Evolutionary conservation across 441 rosid species (phyloP).

Genomic region (Geranium incanum): DNA sequence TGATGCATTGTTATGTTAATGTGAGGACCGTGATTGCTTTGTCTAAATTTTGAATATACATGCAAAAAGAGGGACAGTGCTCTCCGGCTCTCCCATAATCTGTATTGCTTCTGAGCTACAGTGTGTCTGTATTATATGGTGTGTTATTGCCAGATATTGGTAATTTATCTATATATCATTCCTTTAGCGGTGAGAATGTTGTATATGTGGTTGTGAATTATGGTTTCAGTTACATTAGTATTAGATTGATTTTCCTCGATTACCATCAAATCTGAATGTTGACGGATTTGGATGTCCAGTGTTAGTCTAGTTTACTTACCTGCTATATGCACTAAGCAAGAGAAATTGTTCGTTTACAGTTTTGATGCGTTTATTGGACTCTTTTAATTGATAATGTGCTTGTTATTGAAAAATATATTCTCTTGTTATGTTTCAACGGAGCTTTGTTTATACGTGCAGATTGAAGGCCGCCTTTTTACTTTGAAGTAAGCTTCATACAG

Average conservation of each 20-base stretch:
- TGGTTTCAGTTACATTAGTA: too few species aligned
- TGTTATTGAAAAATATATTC: conserved; percentile 1
- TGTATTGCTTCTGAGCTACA: neutral
- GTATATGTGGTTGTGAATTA: too few species aligned
- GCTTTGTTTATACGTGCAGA: neutral
- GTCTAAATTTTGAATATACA: neutral
- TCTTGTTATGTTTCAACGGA: neutral
- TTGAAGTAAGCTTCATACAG: conserved; percentile 11
- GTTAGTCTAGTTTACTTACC: neutral
- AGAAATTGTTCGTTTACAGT: neutral
- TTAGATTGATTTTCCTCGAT: too few species aligned
- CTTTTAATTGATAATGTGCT: conserved; percentile 4
- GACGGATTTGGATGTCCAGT: neutral
- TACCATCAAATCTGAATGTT: too few species aligned
- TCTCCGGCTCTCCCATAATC: neutral
- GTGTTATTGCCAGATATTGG: too few species aligned
- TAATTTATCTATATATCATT: too few species aligned
- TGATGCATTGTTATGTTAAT: neutral
- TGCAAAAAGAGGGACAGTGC: neutral
- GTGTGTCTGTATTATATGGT: too few species aligned
- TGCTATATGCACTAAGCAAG: neutral
- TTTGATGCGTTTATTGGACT: neutral
- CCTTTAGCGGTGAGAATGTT: too few species aligned
- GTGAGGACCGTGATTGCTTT: neutral
- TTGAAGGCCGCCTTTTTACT: conserved; percentile 4